Conservation (phyloP, 2,329 filamentous ascomycete genomes). For the Cryphonectria japonica region DNA sequence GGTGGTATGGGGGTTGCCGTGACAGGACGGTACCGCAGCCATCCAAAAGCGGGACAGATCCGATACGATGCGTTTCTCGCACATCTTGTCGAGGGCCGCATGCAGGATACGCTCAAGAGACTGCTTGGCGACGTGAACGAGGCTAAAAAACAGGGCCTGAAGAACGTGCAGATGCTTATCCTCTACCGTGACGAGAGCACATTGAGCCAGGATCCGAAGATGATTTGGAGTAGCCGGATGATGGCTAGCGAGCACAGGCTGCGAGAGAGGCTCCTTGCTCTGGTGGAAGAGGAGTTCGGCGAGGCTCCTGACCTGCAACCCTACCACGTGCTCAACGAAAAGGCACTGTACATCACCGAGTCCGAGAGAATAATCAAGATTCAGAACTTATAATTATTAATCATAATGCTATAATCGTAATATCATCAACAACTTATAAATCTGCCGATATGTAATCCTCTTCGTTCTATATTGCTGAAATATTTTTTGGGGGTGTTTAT, state of each 20-base stretch:
- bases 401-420: not conserved
- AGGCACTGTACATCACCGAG: slow-evolving; percentile 5
- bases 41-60: slow-evolving; percentile 6
- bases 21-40: slow-evolving; percentile 8
- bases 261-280: not conserved
- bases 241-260: slow-evolving; percentile 1
- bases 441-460: not conserved
- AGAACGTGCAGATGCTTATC: not conserved
- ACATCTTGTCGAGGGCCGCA: slow-evolving; percentile 13
- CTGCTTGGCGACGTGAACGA: slow-evolving; percentile 8
- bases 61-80: slow-evolving; percentile 12
- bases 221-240: slow-evolving; percentile 14
- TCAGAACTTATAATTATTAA: slow-evolving; percentile 6
- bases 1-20: slow-evolving; percentile 15
- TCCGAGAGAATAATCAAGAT: slow-evolving; percentile 3
- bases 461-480: not conserved
- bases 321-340: slow-evolving; percentile 15
- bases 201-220: slow-evolving; percentile 7
- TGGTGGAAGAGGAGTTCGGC: slow-evolving; percentile 13
- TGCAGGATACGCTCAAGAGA: slow-evolving; percentile 17
- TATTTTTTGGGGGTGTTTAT: too few relatives aligned
- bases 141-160: slow-evolving; percentile 5
- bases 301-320: slow-evolving; percentile 5
- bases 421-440: not conserved
- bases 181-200: slow-evolving; percentile 18